Percentiles rank a stretch among this genome's conserved stretches.
These are phyloP conservation scores for Neocatenulostroma microsporum DNA, from an alignment of 2,329 filamentous ascomycete species.

Conservation along the genomic window DNA sequence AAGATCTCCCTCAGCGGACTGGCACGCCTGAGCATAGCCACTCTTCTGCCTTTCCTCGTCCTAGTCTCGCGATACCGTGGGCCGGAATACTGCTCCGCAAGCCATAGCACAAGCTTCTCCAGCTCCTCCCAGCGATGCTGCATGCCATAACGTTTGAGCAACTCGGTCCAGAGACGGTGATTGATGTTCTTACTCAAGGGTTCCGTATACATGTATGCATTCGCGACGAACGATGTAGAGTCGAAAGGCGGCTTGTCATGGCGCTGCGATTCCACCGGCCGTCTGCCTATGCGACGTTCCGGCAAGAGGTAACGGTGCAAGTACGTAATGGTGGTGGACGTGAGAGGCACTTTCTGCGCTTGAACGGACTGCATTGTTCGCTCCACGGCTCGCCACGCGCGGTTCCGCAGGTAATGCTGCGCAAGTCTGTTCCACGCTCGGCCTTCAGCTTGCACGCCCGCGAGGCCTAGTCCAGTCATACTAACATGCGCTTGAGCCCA, in stretches of 20 bases:
- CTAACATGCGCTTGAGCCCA: slow-evolving; percentile 48
- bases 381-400: slow-evolving; percentile 21
- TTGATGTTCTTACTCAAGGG: slow-evolving; percentile 27
- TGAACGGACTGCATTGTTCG: slow-evolving; percentile 46
- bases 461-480: slow-evolving; percentile 45
- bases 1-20: too few relatives aligned
- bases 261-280: slow-evolving; percentile 17
- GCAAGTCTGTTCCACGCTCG: slow-evolving; percentile 43
- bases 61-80: not conserved
- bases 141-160: slow-evolving; percentile 55
- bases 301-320: slow-evolving; percentile 36
- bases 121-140: slow-evolving; percentile 45
- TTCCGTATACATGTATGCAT: slow-evolving; percentile 36
- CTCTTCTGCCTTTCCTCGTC: not conserved
- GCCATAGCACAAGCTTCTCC: slow-evolving; percentile 44
- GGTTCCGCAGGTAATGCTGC: slow-evolving; percentile 31
- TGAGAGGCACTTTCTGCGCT: slow-evolving; percentile 35
- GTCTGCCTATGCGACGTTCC: slow-evolving; percentile 32
- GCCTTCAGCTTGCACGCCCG: slow-evolving; percentile 23
- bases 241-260: slow-evolving; percentile 20
- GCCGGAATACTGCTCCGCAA: slow-evolving; percentile 33
- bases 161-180: slow-evolving; percentile 49
- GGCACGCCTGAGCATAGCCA: too few relatives aligned
- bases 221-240: slow-evolving; percentile 40
- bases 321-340: slow-evolving; percentile 36